Base-by-base conservation (phyloP, 805 yeast species). In the Debaryomyces castellii region DNA sequence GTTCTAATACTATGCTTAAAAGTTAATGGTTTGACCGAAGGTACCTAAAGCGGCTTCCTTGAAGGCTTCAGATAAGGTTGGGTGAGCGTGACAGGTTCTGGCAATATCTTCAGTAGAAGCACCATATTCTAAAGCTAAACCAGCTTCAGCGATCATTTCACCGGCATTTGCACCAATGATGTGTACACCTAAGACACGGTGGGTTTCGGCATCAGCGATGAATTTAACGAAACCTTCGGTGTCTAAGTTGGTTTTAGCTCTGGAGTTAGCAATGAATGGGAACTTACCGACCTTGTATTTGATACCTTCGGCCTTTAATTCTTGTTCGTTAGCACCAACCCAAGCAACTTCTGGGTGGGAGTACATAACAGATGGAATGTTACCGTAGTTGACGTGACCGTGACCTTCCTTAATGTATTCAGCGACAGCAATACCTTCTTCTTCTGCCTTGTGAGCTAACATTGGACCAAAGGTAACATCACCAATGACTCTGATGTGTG, bases 371-470 rank as follows among this genome's bases (percentile, higher is more conserved):
- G 97, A 83, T 55, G 99, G 99, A 59, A 94, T 94, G 76, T 88
- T 95, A 59, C 85, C 96, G 74, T 94, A 94, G 83, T 94, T 94
- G 57, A 94, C 98, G 69, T 94, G 99, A 49, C 99, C 99, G 66
- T 87, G 87, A 55, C 98, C 99, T 57, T 72, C 72, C 78, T 89
- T 89, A 69, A 94, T 82, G 77, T 82, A 88, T 76, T 94, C 99
- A 54, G 80, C 98, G 55, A 96, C 98, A 47, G 99, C 99, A 58
- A 94, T 85, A 73, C 97, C 99, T 79, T 94, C 99, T 71, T 94
- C 99, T 79, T 94, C 99, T 52, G 99, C 99, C 80, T 94, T 94
- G 81, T 94, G 99, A 54, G 99, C 99, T 74, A 94, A 82, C 99
- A 94, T 94, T 60, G 96, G 92, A 59, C 99, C 99, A 61, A 89